Conservation (phyloP, 2,329 filamentous ascomycete genomes). For the Aspergillus felis region DNA sequence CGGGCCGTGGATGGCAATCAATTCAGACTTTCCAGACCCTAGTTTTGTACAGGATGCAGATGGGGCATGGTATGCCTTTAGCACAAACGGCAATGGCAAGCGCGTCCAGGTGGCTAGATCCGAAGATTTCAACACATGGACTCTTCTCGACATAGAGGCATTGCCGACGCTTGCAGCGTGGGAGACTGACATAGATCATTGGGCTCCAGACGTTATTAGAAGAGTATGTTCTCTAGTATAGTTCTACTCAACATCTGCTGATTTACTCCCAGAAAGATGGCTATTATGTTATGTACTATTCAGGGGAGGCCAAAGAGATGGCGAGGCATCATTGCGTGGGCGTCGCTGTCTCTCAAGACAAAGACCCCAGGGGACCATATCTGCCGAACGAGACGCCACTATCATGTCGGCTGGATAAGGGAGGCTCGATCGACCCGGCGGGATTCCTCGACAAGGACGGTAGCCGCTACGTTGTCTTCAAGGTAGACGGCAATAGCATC, state of each 20-base stretch:
- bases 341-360: constrained; percentile 46
- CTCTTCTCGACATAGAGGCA: constrained; percentile 50
- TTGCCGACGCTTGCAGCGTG: constrained; percentile 53
- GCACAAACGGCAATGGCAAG: constrained; percentile 49
- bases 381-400: constrained; percentile 46
- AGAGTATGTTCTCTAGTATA: constrained; percentile 30
- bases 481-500: constrained; percentile 61
- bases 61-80: constrained; percentile 57
- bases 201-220: constrained; percentile 59
- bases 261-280: constrained; percentile 32
- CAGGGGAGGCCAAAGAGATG: constrained; percentile 43
- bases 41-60: constrained; percentile 46
- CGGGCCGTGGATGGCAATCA: constrained; percentile 25
- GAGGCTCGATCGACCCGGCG: constrained; percentile 61
- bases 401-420: constrained; percentile 50
- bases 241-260: constrained; percentile 1
- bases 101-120: constrained; percentile 55
- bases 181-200: constrained; percentile 53
- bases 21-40: constrained; percentile 40
- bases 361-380: constrained; percentile 50
- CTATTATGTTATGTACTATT: constrained; percentile 60
- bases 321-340: constrained; percentile 56
- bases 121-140: constrained; percentile 46
- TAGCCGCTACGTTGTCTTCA: constrained; percentile 59
- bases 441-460: constrained; percentile 56